These are phyloP conservation scores for Dendrobium chrysotoxum DNA, from an alignment of 106 monocot species.

Conservation along the genomic window DNA sequence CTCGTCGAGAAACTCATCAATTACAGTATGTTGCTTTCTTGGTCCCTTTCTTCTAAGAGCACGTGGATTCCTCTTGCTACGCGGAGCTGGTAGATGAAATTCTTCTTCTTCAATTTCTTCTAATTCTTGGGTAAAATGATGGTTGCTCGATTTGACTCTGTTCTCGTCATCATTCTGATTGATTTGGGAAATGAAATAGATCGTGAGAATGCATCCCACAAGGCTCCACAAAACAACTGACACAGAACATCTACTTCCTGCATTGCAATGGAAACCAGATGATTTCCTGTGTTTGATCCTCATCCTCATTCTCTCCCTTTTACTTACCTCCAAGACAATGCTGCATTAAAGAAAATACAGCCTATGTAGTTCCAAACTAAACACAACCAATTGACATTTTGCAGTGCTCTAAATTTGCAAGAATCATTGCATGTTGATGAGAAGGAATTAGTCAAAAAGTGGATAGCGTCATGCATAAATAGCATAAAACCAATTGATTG, in stretches of 20 bases:
- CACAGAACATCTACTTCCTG: conserved; percentile 57
- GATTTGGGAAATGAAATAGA: conserved; percentile 41
- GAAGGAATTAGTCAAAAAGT: background rate
- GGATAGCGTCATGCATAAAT: background rate
- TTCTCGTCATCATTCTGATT: conserved; percentile 22
- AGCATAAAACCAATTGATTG: background rate
- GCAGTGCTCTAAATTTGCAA: background rate
- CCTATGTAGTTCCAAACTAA: background rate
- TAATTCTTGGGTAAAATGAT: conserved; percentile 31
- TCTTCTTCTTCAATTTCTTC: conserved; percentile 74
- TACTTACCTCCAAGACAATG: conserved; percentile 41
- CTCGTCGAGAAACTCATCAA: conserved; percentile 84
- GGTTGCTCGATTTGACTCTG: conserved; percentile 18
- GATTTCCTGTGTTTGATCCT: conserved; percentile 70
- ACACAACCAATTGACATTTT: conserved; percentile 1
- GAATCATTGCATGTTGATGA: background rate
- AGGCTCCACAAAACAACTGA: conserved; percentile 41
- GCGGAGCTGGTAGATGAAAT: conserved; percentile 54
- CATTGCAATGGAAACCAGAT: conserved; percentile 67
- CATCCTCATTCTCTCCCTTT: conserved; percentile 51
- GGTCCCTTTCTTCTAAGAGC: conserved; percentile 66
- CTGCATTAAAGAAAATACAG: conserved; percentile 1
- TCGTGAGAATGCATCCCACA: conserved; percentile 42
- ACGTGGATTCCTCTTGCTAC: conserved; percentile 50
- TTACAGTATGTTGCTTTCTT: conserved; percentile 37